These are phyloP conservation scores for Stemphylium beticola DNA, from an alignment of 2,329 filamentous ascomycete species.

Conservation along the genomic window DNA sequence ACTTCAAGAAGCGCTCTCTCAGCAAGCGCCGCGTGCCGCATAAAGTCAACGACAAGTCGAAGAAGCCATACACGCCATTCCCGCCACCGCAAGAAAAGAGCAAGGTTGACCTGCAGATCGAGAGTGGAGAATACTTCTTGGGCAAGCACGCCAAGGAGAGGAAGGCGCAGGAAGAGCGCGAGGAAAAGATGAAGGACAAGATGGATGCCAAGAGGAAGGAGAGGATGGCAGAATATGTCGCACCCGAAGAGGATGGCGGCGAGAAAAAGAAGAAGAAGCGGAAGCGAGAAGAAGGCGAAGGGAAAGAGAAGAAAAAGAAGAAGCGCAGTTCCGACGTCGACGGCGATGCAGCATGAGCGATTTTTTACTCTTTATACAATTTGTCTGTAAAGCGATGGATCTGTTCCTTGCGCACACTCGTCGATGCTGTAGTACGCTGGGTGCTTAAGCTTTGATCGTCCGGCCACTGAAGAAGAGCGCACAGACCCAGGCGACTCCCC, in stretches of 20 bases:
- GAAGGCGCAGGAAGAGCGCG: constrained; percentile 76
- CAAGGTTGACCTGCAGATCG: constrained; percentile 97
- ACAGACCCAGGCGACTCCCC: constrained; percentile 1
- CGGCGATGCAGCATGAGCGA: constrained; percentile 29
- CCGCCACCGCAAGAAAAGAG: constrained; percentile 97
- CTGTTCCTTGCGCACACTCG: background rate
- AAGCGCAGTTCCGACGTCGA: constrained; percentile 35
- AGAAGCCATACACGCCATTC: constrained; percentile 97
- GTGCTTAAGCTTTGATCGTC: background rate
- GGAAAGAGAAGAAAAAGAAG: constrained; percentile 55
- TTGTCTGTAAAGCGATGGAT: background rate
- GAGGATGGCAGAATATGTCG: constrained; percentile 83
- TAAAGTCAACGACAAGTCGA: constrained; percentile 89
- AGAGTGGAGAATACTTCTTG: constrained; percentile 96
- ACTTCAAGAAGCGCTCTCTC: constrained; percentile 94
- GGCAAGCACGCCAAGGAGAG: constrained; percentile 91
- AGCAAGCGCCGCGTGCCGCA: constrained; percentile 81
- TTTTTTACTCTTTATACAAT: background rate
- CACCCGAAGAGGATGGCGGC: constrained; percentile 77
- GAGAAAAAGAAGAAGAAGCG: constrained; percentile 57
- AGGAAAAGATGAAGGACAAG: constrained; percentile 84
- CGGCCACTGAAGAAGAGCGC: background rate
- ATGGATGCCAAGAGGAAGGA: constrained; percentile 88
- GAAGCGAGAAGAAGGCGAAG: constrained; percentile 57
- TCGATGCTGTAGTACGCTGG: background rate